phyloP scores from a whole-genome alignment of 2,329 filamentous ascomycete species.

The Ceratocystis lukuohia region DNA sequence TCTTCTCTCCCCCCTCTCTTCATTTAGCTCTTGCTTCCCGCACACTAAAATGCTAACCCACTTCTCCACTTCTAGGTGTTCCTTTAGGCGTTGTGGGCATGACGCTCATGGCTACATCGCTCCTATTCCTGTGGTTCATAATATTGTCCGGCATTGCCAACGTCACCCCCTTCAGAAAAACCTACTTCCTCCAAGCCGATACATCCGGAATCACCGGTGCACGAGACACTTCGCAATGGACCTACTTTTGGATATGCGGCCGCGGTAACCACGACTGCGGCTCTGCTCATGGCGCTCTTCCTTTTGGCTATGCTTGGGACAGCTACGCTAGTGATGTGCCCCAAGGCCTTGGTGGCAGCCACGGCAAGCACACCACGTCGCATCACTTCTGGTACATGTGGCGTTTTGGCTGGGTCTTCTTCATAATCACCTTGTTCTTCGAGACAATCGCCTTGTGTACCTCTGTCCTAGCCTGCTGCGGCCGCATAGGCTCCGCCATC shows the following conservation, averaged over 20 bases:
- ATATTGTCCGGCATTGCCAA: constrained; percentile 42
- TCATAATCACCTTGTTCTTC: constrained; percentile 74
- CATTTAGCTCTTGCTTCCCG: not conserved
- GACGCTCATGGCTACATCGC: constrained; percentile 37
- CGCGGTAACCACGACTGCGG: constrained; percentile 52
- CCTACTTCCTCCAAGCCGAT: constrained; percentile 75
- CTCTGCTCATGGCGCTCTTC: constrained; percentile 44
- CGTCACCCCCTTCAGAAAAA: constrained; percentile 49
- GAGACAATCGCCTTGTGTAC: constrained; percentile 52
- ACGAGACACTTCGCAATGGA: constrained; percentile 63
- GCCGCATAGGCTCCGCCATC: constrained; percentile 55
- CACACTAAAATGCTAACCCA: not conserved
- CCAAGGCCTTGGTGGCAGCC: constrained; percentile 33
- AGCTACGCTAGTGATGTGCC: constrained; percentile 34
- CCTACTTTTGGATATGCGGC: constrained; percentile 75
- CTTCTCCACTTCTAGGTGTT: not conserved
- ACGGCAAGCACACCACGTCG: constrained; percentile 43
- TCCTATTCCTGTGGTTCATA: constrained; percentile 45
- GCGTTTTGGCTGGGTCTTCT: constrained; percentile 87
- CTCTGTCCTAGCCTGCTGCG: constrained; percentile 56
- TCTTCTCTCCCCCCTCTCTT: not conserved
- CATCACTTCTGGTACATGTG: constrained; percentile 65
- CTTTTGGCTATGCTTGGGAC: constrained; percentile 60
- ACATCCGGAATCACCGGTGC: constrained; percentile 60
- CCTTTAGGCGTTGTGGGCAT: constrained; percentile 23